Evolutionary conservation across 257 asterid genomes (phyloP).

Genomic region (Solanum gandarillasii): DNA sequence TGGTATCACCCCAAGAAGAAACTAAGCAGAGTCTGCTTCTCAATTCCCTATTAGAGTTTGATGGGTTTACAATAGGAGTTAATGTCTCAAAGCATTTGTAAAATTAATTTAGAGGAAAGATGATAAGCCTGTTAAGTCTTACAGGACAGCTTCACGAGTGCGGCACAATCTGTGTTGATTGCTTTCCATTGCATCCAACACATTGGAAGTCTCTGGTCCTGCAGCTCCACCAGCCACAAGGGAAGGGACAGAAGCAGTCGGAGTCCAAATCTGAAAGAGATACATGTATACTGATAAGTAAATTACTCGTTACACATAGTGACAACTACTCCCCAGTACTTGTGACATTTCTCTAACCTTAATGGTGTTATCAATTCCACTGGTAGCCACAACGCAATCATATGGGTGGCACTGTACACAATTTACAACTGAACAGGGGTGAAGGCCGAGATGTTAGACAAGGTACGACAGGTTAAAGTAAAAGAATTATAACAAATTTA

Average conservation of each 20-base stretch:
- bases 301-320: not conserved
- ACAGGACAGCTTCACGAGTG: slow-evolving; percentile 65
- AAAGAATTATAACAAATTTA: not conserved
- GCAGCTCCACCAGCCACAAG: slow-evolving; percentile 63
- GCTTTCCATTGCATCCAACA: slow-evolving; percentile 68
- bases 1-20: not conserved
- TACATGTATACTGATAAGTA: not conserved
- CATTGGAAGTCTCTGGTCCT: slow-evolving; percentile 58
- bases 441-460: slow-evolving; percentile 1
- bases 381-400: slow-evolving; percentile 81
- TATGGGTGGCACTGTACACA: slow-evolving; percentile 91
- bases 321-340: not conserved
- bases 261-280: slow-evolving; percentile 74
- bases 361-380: slow-evolving; percentile 95
- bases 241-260: slow-evolving; percentile 66
- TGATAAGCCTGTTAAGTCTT: slow-evolving; percentile 9
- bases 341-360: slow-evolving; percentile 44
- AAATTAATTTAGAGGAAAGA: not conserved
- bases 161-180: slow-evolving; percentile 65
- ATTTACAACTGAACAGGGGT: slow-evolving; percentile 68
- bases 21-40: not conserved
- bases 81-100: not conserved
- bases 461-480: not conserved
- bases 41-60: not conserved
- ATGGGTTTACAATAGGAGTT: not conserved